phyloP scores from a whole-genome alignment of 2,329 filamentous ascomycete genomes.

The Hansfordia pulvinata region DNA sequence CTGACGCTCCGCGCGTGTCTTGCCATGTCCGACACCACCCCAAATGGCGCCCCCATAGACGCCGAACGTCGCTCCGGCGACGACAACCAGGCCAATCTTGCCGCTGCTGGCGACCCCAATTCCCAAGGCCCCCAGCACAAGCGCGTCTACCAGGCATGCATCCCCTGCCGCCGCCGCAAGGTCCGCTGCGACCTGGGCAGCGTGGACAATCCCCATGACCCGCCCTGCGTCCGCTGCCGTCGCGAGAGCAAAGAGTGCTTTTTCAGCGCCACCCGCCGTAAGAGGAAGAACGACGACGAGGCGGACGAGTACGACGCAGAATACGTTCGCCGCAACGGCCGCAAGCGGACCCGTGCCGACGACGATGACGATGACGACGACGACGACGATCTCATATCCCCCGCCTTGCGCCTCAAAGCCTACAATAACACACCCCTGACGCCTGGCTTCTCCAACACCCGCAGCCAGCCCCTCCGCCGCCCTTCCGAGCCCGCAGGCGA shows the following conservation, averaged over 20 bases:
- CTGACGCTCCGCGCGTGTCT: neutral
- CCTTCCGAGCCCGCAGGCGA: slow-evolving; percentile 31
- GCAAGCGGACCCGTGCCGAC: slow-evolving; percentile 47
- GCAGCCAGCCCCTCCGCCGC: slow-evolving; percentile 51
- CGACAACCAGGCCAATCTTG: neutral
- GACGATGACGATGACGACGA: too few relatives aligned
- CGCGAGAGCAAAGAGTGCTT: slow-evolving; percentile 94
- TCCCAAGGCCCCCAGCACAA: slow-evolving; percentile 31
- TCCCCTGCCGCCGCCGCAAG: slow-evolving; percentile 47
- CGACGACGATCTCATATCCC: too few relatives aligned
- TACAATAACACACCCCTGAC: slow-evolving; percentile 47
- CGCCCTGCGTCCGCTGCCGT: slow-evolving; percentile 84
- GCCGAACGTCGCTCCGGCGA: neutral
- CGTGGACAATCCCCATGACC: slow-evolving; percentile 88
- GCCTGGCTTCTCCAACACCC: slow-evolving; percentile 50
- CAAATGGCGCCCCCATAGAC: too few relatives aligned
- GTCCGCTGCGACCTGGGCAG: slow-evolving; percentile 52
- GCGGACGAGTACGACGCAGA: slow-evolving; percentile 42
- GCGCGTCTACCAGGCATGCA: slow-evolving; percentile 50
- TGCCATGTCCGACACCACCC: too few relatives aligned
- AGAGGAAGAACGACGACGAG: slow-evolving; percentile 63
- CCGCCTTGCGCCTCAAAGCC: slow-evolving; percentile 27
- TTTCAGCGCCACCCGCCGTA: slow-evolving; percentile 88
- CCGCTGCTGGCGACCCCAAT: slow-evolving; percentile 5
- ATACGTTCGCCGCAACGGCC: slow-evolving; percentile 59